Base-by-base conservation (phyloP, 345 rosid genomes). In the Cardiospermum halicacabum region DNA sequence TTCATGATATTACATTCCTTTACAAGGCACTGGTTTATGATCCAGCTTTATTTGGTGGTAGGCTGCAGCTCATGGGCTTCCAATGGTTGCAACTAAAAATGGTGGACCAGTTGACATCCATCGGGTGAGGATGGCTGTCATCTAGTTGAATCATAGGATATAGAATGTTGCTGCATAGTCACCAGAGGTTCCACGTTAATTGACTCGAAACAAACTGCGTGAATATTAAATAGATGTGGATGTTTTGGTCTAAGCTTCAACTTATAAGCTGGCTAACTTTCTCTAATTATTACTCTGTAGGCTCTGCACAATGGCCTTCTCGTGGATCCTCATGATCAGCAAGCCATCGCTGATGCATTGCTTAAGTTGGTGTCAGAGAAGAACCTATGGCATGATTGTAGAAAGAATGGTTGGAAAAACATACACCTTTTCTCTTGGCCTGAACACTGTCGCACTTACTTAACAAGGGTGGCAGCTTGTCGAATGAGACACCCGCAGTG, bases 1-100 rank as follows among this genome's bases (percentile, higher is more conserved):
- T 24, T 53, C 34, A 37, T 13, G 31, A 62, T 22, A 11, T 19
- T 11, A 24, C 57, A 42, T 43, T 49, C 36, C 16, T 58, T 34
- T 42, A 31, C 21, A 22, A 40, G 61, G 61, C 58, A 62, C 49
- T 56, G 53, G 28, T 34, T 22, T 28, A 56, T 67, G 15, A 50
- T 68, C 36, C 13, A 22, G 42, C 11, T 26, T 63, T 66, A 28
- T 50, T 47, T 72, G 27, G 53, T 54, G 73, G 68, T 67, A 93
- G 99, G 99, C 99, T 59, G 96, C 99, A 36, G 99, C 97, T 0
- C 96, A 94, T 53, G 99, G 99, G 64, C 96, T 94, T 72, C 99
- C 99, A 0, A 88, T 90, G 91, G 99, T 94, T 64, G 99, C 99
- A 11, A 94, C 99, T 4, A 87, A 85, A 73, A 94, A 90, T 66